Evolutionary conservation across 495 filamentous ascomycete genomes (phyloP).

Genomic region (Aspergillus kassunensis): DNA sequence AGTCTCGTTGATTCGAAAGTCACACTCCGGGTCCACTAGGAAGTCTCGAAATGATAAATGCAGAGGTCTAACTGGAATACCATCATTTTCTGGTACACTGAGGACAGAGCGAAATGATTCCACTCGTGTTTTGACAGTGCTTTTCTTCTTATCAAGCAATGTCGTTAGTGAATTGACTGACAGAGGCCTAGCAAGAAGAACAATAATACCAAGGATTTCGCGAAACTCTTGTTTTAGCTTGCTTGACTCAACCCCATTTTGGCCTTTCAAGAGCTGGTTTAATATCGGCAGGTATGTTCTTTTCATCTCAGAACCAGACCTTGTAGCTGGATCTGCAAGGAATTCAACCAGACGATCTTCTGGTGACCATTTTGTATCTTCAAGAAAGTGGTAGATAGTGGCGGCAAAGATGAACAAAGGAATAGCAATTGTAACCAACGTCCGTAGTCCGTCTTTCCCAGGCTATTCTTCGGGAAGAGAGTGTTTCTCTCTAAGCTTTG

Average conservation of each 20-base stretch:
- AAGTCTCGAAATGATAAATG: constrained; percentile 26
- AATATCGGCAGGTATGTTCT: constrained; percentile 23
- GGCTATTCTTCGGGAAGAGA: constrained; percentile 36
- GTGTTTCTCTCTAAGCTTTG: constrained; percentile 17
- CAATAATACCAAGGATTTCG: constrained; percentile 18
- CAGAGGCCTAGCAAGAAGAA: constrained; percentile 20
- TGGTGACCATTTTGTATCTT: constrained; percentile 12
- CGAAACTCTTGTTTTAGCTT: constrained; percentile 16
- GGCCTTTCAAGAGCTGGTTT: constrained; percentile 11
- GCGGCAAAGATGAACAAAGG: constrained; percentile 28
- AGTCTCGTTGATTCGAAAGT: constrained; percentile 27
- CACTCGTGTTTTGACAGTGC: background rate
- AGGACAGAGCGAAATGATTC: constrained; percentile 19
- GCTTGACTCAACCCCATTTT: background rate
- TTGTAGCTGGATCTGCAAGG: constrained; percentile 12
- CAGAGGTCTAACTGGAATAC: constrained; percentile 9
- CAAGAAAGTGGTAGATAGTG: constrained; percentile 23
- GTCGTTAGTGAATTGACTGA: constrained; percentile 14
- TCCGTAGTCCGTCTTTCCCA: constrained; percentile 12
- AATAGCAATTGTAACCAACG: constrained; percentile 15
- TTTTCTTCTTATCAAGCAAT: constrained; percentile 5
- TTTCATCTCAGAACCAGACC: constrained; percentile 11
- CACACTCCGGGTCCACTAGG: constrained; percentile 9
- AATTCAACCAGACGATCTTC: constrained; percentile 12
- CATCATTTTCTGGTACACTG: constrained; percentile 19